phyloP scores from a whole-genome alignment of 2,329 filamentous ascomycete species.

The Colletotrichum lentis region DNA sequence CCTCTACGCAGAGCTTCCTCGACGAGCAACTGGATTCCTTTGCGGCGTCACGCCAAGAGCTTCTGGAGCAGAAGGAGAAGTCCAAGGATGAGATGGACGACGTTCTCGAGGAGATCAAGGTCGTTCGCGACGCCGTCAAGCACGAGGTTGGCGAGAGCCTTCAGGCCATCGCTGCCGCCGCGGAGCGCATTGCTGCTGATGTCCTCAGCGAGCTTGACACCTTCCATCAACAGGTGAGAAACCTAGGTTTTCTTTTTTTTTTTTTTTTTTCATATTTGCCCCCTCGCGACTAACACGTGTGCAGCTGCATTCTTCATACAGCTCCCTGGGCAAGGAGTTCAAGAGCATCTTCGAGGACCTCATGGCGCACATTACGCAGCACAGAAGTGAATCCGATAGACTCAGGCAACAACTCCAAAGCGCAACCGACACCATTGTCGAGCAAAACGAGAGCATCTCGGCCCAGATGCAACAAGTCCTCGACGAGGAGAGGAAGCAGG shows the following conservation, averaged over 20 bases:
- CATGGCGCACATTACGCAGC: constrained; percentile 75
- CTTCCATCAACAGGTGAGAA: constrained; percentile 75
- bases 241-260: too few relatives aligned
- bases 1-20: constrained; percentile 74
- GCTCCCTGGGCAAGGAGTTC: constrained; percentile 83
- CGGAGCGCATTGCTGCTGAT: constrained; percentile 87
- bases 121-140: constrained; percentile 88
- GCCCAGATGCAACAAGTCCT: constrained; percentile 73
- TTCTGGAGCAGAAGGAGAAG: constrained; percentile 71
- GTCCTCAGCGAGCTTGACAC: constrained; percentile 83
- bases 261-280: too few relatives aligned
- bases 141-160: constrained; percentile 83
- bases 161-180: constrained; percentile 81
- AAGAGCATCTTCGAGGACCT: constrained; percentile 85
- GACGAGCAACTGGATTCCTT: constrained; percentile 74
- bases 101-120: constrained; percentile 91
- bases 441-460: constrained; percentile 73
- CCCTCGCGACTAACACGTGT: not conserved
- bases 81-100: constrained; percentile 87
- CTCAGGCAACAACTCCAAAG: constrained; percentile 76
- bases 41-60: constrained; percentile 70
- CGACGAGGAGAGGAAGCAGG: constrained; percentile 77
- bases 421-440: constrained; percentile 73
- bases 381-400: constrained; percentile 78
- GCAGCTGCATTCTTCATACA: constrained; percentile 84